Evolutionary conservation across 192 early-diverging fungal genomes (phyloP).

Genomic region (Dispira simplex): DNA sequence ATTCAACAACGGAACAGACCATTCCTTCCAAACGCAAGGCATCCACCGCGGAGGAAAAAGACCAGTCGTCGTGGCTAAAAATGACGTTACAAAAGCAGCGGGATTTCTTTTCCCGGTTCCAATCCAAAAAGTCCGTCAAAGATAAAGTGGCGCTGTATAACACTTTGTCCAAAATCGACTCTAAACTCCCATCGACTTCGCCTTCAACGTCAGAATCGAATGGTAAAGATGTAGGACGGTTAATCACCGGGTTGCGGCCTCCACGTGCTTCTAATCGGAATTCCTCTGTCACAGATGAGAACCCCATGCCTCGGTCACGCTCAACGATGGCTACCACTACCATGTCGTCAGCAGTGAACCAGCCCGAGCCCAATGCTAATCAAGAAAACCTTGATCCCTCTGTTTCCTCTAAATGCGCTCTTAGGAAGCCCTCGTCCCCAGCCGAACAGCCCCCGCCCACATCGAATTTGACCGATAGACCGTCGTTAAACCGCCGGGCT

Average conservation of each 20-base stretch:
- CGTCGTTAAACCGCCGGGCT: not conserved
- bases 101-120: slow-evolving; percentile 3
- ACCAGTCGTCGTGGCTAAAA: not conserved
- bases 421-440: not conserved
- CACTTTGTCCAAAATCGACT: not conserved
- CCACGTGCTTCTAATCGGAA: not conserved
- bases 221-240: not conserved
- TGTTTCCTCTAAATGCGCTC: not conserved
- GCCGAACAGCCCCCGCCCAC: too few relatives aligned
- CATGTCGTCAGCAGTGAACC: not conserved
- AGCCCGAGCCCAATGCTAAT: not conserved
- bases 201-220: not conserved
- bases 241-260: not conserved
- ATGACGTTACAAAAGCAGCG: not conserved
- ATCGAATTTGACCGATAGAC: too few relatives aligned
- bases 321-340: not conserved
- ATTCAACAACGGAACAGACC: not conserved
- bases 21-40: not conserved
- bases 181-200: not conserved
- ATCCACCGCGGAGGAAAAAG: not conserved
- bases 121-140: not conserved
- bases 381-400: not conserved
- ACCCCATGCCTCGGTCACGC: not conserved
- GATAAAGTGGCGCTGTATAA: slow-evolving; percentile 9
- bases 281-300: not conserved